Conservation (phyloP, 768 basidiomycete species). For the Kwoniella mangroviensis region DNA sequence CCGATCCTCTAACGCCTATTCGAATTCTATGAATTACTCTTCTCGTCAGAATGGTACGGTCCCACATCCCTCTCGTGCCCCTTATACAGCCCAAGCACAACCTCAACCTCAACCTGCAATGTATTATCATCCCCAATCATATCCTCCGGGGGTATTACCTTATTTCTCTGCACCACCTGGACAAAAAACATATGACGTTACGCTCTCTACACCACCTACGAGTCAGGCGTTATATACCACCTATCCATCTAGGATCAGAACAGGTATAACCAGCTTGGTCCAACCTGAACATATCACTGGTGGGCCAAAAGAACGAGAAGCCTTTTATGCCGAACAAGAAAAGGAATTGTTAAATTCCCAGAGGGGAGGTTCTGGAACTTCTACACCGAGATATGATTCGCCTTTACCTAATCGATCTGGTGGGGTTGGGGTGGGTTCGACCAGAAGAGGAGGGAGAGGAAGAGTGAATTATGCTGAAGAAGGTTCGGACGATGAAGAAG, state of each 20-base stretch:
- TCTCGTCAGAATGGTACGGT: background rate
- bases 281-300: constrained; percentile 72
- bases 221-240: constrained; percentile 77
- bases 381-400: constrained; percentile 44
- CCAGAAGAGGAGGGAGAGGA: constrained; percentile 34
- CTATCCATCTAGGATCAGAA: constrained; percentile 86
- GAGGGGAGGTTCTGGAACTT: constrained; percentile 28
- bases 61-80: background rate
- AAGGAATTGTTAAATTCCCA: constrained; percentile 21
- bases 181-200: constrained; percentile 40
- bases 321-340: constrained; percentile 43
- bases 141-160: constrained; percentile 41
- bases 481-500: constrained; percentile 64
- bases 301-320: constrained; percentile 48
- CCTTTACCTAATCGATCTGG: constrained; percentile 24
- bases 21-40: background rate
- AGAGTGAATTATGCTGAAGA: constrained; percentile 56
- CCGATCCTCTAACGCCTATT: constrained; percentile 4
- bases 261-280: constrained; percentile 85
- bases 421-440: background rate
- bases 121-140: constrained; percentile 31
- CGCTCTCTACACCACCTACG: constrained; percentile 33
- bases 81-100: background rate
- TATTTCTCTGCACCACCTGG: constrained; percentile 48
- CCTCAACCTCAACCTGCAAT: constrained; percentile 2